Evolutionary conservation across 202 grass and related monocot species (phyloP).

Genomic region (Eragrostis tef): DNA sequence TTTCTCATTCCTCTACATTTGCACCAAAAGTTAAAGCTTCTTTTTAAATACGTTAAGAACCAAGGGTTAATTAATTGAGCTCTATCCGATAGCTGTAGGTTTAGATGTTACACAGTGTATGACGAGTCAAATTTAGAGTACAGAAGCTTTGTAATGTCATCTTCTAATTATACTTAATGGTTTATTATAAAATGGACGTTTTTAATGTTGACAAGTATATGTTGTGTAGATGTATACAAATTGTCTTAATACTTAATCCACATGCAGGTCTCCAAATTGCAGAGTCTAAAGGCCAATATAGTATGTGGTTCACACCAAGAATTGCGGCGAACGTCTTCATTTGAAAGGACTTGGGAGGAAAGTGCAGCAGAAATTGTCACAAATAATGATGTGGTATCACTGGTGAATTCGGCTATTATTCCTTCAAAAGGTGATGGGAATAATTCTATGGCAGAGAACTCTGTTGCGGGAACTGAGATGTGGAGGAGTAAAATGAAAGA

Average conservation of each 20-base stretch:
- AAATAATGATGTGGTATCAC: conserved; percentile 69
- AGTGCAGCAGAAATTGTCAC: conserved; percentile 56
- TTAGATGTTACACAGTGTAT: background rate
- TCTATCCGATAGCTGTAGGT: background rate
- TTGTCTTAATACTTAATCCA: conserved; percentile 38
- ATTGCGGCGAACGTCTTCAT: conserved; percentile 80
- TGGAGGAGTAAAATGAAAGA: conserved; percentile 80
- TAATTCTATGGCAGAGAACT: conserved; percentile 63
- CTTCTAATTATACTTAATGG: background rate
- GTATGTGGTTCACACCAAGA: conserved; percentile 81
- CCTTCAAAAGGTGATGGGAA: conserved; percentile 63
- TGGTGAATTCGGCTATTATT: conserved; percentile 54
- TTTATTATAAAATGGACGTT: background rate
- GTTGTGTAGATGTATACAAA: conserved; percentile 21
- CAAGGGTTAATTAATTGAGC: too few relatives aligned
- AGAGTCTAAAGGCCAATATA: conserved; percentile 83
- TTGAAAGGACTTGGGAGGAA: conserved; percentile 79
- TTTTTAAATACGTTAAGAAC: too few relatives aligned
- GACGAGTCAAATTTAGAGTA: background rate
- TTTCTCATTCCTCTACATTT: background rate
- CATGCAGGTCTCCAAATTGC: conserved; percentile 76
- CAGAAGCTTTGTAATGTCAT: background rate
- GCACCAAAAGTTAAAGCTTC: too few relatives aligned
- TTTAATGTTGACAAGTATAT: conserved; percentile 19
- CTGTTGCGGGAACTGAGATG: conserved; percentile 50